Conservation (phyloP, 306 rosid genomes). For the Vicia villosa region DNA sequence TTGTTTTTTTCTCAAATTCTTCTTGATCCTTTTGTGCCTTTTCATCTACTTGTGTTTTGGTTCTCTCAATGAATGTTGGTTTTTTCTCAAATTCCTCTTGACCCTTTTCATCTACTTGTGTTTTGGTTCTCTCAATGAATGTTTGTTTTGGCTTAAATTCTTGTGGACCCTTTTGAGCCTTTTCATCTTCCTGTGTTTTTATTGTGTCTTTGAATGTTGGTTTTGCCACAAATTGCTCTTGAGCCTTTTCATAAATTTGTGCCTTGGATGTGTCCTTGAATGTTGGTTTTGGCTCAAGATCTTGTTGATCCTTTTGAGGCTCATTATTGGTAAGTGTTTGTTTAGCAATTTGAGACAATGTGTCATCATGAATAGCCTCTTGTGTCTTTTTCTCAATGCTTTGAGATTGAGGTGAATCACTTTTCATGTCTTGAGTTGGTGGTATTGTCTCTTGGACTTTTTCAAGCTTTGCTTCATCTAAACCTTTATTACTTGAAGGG, state of each 20-base stretch:
- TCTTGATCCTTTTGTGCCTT: constrained; percentile 13
- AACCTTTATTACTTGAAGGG: constrained; percentile 17
- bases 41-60: constrained; percentile 5
- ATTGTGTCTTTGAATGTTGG: neutral
- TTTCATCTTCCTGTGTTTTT: constrained; percentile 5
- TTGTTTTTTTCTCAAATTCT: constrained; percentile 31
- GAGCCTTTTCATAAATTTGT: constrained; percentile 11
- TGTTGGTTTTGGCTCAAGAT: neutral
- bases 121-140: neutral
- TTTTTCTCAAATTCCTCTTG: constrained; percentile 37
- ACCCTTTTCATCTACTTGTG: constrained; percentile 11
- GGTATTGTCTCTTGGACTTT: constrained; percentile 6
- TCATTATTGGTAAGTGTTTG: neutral
- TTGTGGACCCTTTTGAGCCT: neutral
- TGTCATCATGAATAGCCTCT: constrained; percentile 1
- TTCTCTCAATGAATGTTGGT: neutral
- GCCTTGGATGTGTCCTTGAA: too few relatives aligned
- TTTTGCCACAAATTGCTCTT: constrained; percentile 37
- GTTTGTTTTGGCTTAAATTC: neutral
- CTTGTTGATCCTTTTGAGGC: neutral
- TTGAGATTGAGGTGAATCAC: constrained; percentile 28
- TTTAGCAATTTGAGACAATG: constrained; percentile 24
- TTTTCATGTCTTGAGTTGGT: too few relatives aligned
- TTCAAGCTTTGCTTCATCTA: constrained; percentile 9
- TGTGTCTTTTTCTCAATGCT: neutral